Evolutionary conservation across 23 red algal genomes (phyloP), one percentile per base, ranked within the genome.

Genomic region (Gracilaria gracilis): DNA sequence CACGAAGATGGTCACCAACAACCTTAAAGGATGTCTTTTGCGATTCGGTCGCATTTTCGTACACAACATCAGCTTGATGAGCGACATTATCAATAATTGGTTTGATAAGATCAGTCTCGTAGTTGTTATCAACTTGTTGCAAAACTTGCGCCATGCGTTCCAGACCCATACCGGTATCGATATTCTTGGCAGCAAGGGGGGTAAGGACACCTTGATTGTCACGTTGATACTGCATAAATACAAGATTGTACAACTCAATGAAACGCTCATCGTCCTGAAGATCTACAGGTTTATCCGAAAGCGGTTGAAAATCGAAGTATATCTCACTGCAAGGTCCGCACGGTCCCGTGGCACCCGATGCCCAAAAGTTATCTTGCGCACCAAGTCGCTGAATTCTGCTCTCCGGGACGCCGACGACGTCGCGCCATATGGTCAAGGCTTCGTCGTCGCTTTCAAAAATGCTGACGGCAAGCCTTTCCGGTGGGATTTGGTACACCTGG

Each of bases 291-390:
- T 8, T 39, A 23, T 83, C 80, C 19, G 72, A 89, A 50, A 74
- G 37, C 3, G 93, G 93, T 2, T 74, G 67, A 84, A 96, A 94
- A 75, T 99, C 97, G 82, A 93, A 99, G 81, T 99, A 96, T 58
- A 99, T 92, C 80, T 99, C 97, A 38, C 90, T 95, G 84, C 97
- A 99, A 27, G 97, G 97, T 11, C 97, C 97, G 69, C 97, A 99
- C 21, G 97, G 97, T 17, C 97, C 97, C 21, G 97, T 99, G 19
- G 93, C 94, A 28, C 97, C 97, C 27, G 81, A 90, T 9, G 84
- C 83, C 97, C 97, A 99, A 81, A 99, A 99, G 79, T 99, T 99
- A 51, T 99, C 94, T 42, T 93, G 19, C 33, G 40, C 85, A 31
- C 91, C 91, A 81, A 99, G 53, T 24, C 94, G 83, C 39, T 81